Percentiles rank a stretch among this genome's conserved stretches.
Evolutionary conservation across 1,284 basidiomycete genomes (phyloP).

Genomic region (Coriolopsis trogii): DNA sequence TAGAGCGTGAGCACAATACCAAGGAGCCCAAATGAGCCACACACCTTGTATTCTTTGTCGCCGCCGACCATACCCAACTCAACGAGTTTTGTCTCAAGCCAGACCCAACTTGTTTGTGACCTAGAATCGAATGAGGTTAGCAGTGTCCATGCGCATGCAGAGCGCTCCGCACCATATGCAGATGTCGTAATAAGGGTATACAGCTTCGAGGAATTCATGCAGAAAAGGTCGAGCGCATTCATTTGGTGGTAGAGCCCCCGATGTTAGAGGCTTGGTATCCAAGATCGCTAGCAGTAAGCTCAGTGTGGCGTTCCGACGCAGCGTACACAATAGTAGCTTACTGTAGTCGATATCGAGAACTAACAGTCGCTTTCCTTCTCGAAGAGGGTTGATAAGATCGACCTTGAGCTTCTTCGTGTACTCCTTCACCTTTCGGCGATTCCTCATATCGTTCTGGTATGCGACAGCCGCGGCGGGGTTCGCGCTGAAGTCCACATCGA

Average conservation of each 20-base stretch:
- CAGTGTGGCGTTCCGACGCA: too few species aligned
- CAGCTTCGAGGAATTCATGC: constrained; percentile 80
- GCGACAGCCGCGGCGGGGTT: constrained; percentile 57
- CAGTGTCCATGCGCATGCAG: not conserved
- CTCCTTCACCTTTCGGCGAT: constrained; percentile 78
- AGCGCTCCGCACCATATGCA: constrained; percentile 67
- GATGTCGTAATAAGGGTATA: constrained; percentile 85
- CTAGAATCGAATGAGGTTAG: constrained; percentile 34
- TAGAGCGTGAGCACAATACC: not conserved
- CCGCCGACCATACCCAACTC: constrained; percentile 85
- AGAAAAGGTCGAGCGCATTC: constrained; percentile 84
- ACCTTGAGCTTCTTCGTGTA: constrained; percentile 66
- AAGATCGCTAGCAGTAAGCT: too few species aligned
- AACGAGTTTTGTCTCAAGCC: constrained; percentile 89
- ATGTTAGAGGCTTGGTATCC: constrained; percentile 81
- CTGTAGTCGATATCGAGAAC: constrained; percentile 92
- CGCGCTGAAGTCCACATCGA: constrained; percentile 76
- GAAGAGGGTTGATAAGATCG: constrained; percentile 76
- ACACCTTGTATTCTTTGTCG: constrained; percentile 70
- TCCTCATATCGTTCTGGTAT: constrained; percentile 74
- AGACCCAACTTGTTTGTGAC: constrained; percentile 89
- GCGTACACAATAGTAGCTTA: too few species aligned
- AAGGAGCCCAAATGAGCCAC: constrained; percentile 14
- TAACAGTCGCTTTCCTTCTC: constrained; percentile 77
- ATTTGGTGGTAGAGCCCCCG: constrained; percentile 72